Percentiles rank a stretch among this genome's conserved stretches.
Conservation (phyloP, 164 flowering plant genomes). For the Amborella trichopoda region DNA sequence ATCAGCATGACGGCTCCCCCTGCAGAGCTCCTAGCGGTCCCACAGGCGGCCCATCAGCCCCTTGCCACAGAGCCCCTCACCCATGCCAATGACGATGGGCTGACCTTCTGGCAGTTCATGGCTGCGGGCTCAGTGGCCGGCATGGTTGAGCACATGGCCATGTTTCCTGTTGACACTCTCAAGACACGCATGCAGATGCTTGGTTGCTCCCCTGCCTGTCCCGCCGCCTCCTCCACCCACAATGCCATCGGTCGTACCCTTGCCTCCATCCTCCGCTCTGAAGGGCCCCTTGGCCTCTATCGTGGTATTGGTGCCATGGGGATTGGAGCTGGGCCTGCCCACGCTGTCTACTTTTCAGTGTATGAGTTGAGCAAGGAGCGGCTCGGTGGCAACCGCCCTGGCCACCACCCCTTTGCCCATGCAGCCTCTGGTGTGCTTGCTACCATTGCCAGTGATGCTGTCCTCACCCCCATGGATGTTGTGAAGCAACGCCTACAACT, state of each 20-base stretch:
- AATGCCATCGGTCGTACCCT: slow-evolving; percentile 6
- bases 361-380: slow-evolving; percentile 27
- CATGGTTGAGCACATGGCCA: slow-evolving; percentile 39
- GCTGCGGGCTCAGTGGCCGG: slow-evolving; percentile 44
- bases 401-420: slow-evolving; percentile 15
- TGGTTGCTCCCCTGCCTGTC: slow-evolving; percentile 20
- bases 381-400: slow-evolving; percentile 13
- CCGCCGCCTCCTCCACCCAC: not conserved
- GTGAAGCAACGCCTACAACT: slow-evolving; percentile 20
- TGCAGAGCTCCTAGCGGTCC: too few species aligned
- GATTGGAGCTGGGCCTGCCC: slow-evolving; percentile 81
- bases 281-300: slow-evolving; percentile 56
- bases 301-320: slow-evolving; percentile 79
- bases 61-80: too few species aligned
- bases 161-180: slow-evolving; percentile 37
- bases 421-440: slow-evolving; percentile 15
- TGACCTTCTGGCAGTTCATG: slow-evolving; percentile 39
- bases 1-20: too few species aligned
- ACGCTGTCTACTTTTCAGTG: slow-evolving; percentile 69
- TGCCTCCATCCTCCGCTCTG: slow-evolving; percentile 18
- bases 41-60: too few species aligned
- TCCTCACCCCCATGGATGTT: slow-evolving; percentile 19
- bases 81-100: too few species aligned
- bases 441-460: slow-evolving; percentile 19
- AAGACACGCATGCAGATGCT: slow-evolving; percentile 34